Evolutionary conservation across 2,329 filamentous ascomycete genomes (phyloP).

Genomic region (Colletotrichum eremochloae): DNA sequence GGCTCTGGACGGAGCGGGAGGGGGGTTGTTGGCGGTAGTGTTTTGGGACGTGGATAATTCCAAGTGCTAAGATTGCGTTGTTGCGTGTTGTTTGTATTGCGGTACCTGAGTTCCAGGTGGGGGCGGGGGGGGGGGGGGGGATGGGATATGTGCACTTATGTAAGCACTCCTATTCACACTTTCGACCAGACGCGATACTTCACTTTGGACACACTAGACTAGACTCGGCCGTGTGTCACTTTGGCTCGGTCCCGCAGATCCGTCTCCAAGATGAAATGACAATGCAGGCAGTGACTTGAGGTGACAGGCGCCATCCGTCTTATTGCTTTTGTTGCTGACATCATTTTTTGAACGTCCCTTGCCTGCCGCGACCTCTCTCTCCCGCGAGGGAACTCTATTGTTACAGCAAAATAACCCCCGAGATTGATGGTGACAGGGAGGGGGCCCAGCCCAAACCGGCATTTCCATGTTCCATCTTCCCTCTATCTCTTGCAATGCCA

Average conservation of each 20-base stretch:
- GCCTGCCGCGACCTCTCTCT: neutral
- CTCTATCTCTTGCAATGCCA: neutral
- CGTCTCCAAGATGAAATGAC: neutral
- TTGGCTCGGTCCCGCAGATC: slow-evolving; percentile 1
- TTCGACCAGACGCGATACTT: too few species aligned
- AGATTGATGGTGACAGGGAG: too few species aligned
- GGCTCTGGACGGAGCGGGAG: neutral
- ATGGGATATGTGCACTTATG: slow-evolving; percentile 14
- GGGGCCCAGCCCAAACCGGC: neutral
- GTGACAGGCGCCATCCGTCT: neutral
- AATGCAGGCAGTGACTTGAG: neutral
- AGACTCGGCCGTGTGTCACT: neutral
- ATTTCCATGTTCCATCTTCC: neutral
- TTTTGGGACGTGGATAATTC: slow-evolving; percentile 25
- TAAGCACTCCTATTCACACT: slow-evolving; percentile 12
- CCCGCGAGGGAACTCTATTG: neutral
- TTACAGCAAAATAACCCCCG: neutral
- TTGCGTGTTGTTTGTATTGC: slow-evolving; percentile 6
- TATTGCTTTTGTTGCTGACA: neutral
- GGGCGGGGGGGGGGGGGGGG: neutral
- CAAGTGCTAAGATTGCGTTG: slow-evolving; percentile 14
- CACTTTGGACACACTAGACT: too few species aligned
- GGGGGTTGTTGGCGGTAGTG: too few species aligned
- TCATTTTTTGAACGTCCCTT: too few species aligned
- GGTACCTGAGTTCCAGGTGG: neutral